Evolutionary conservation across 75 land plant genomes (phyloP).

Genomic region (Gnetum montanum): DNA sequence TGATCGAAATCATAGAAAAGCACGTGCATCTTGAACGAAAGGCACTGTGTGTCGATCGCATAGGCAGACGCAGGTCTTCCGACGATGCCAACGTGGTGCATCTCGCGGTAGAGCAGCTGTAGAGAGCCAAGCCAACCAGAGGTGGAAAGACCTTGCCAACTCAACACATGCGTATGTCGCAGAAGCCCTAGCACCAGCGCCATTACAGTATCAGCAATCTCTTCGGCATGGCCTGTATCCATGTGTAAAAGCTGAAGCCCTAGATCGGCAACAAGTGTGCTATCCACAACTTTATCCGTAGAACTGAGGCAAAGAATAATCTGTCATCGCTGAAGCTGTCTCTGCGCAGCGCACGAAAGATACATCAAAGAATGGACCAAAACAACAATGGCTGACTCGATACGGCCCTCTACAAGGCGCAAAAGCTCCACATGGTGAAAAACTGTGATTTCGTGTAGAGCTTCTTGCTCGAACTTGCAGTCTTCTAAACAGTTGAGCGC

Average conservation of each 20-base stretch:
- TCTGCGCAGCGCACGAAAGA: slow-evolving; percentile 97
- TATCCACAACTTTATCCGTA: slow-evolving; percentile 74
- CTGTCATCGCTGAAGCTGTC: slow-evolving; percentile 92
- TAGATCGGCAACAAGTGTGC: slow-evolving; percentile 79
- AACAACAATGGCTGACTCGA: slow-evolving; percentile 88
- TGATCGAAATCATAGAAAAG: slow-evolving; percentile 79
- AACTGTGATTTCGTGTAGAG: slow-evolving; percentile 52
- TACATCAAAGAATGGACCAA: slow-evolving; percentile 84
- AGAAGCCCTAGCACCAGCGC: slow-evolving; percentile 79
- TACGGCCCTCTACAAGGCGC: slow-evolving; percentile 61
- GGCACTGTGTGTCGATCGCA: slow-evolving; percentile 63
- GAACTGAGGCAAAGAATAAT: slow-evolving; percentile 89
- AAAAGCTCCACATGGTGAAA: slow-evolving; percentile 75
- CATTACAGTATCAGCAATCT: slow-evolving; percentile 94
- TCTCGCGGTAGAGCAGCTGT: slow-evolving; percentile 85
- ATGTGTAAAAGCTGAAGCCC: slow-evolving; percentile 89
- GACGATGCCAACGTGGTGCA: slow-evolving; percentile 91
- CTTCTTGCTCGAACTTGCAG: slow-evolving; percentile 47
- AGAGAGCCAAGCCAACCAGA: slow-evolving; percentile 94
- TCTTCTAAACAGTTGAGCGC: slow-evolving; percentile 94
- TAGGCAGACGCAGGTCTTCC: slow-evolving; percentile 82
- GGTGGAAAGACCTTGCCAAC: slow-evolving; percentile 57
- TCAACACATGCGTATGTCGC: slow-evolving; percentile 71
- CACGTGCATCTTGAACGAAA: slow-evolving; percentile 88
- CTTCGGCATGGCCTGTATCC: slow-evolving; percentile 79